Percentiles rank a stretch among this genome's conserved stretches.
These are phyloP conservation scores for Fomitiporia mediterranea DNA, from an alignment of 1,284 basidiomycete species.

Conservation along the genomic window DNA sequence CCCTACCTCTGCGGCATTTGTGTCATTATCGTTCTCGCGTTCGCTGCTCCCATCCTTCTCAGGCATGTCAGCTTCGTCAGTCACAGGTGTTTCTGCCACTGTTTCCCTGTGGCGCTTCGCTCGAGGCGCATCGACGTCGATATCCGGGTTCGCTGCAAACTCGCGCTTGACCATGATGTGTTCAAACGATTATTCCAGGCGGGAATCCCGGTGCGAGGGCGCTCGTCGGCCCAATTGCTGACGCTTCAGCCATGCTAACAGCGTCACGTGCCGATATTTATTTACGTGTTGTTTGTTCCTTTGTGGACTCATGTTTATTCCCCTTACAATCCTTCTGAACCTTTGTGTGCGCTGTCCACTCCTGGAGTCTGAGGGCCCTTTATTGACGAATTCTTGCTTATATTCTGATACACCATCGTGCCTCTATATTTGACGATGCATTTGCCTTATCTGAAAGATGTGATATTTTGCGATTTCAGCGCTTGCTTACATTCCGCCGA, in stretches of 20 bases:
- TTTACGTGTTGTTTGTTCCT: constrained; percentile 10
- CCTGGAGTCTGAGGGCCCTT: no score
- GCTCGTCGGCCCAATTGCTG: background rate
- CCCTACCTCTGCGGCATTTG: constrained; percentile 25
- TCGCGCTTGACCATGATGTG: constrained; percentile 64
- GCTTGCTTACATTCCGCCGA: no score
- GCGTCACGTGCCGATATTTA: constrained; percentile 2
- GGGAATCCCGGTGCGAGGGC: background rate
- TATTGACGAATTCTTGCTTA: background rate
- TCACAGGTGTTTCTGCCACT: constrained; percentile 22
- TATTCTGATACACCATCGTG: background rate
- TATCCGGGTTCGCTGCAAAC: constrained; percentile 43
- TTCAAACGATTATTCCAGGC: background rate
- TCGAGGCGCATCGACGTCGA: constrained; percentile 55
- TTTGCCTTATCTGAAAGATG: background rate
- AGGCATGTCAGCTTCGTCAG: constrained; percentile 23
- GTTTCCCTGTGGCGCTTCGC: constrained; percentile 66
- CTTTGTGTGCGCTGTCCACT: no score
- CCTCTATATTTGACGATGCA: background rate
- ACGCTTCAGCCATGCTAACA: background rate
- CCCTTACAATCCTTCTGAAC: background rate
- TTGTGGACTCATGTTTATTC: background rate
- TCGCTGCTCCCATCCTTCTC: constrained; percentile 17
- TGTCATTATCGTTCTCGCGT: constrained; percentile 23
- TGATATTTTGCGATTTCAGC: no score